Evolutionary conservation across 2,329 filamentous ascomycete species (phyloP).

Genomic region (Neurospora sp.): DNA sequence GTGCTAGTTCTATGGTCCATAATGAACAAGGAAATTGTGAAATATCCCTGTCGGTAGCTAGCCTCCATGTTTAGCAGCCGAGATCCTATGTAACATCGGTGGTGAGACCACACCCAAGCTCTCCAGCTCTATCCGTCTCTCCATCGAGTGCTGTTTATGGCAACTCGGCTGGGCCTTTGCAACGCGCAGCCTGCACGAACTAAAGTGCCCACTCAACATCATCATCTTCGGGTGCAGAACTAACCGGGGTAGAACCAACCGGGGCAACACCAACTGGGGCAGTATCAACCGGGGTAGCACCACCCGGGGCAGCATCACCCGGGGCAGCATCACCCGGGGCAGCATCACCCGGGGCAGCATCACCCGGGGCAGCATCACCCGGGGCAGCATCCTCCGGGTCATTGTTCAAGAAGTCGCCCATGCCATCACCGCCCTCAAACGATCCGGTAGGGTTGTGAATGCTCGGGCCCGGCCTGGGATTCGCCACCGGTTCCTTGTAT

Average conservation of each 20-base stretch:
- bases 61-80: background rate
- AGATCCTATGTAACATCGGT: background rate
- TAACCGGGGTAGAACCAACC: background rate
- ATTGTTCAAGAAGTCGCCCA: background rate
- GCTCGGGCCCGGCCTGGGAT: slow-evolving; percentile 36
- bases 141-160: background rate
- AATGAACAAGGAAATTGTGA: background rate
- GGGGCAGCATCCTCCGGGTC: background rate
- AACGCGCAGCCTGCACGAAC: background rate
- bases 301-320: background rate
- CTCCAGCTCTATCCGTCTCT: background rate
- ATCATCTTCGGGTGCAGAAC: background rate
- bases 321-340: background rate
- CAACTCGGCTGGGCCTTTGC: background rate
- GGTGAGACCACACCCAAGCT: background rate
- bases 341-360: background rate
- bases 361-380: background rate
- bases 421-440: background rate
- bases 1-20: background rate
- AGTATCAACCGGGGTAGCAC: background rate
- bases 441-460: slow-evolving; percentile 23
- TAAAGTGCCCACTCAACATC: background rate
- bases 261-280: background rate
- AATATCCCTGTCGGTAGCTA: background rate
- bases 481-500: slow-evolving; percentile 47